Evolutionary conservation across 2,329 filamentous ascomycete genomes (phyloP).

Genomic region (Ophiostoma australiae): DNA sequence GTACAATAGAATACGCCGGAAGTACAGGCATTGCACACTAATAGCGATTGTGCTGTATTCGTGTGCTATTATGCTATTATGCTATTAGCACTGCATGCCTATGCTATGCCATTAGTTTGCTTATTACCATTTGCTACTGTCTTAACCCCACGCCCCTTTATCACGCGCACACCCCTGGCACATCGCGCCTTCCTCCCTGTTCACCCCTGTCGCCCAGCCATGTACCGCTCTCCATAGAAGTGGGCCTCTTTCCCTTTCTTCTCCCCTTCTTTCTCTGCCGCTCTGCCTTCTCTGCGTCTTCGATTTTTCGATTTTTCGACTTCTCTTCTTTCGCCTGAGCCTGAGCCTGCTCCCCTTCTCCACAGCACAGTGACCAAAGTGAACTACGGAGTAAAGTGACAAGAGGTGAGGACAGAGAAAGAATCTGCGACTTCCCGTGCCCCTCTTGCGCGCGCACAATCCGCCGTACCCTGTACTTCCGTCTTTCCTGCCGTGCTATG

Average conservation of each 20-base stretch:
- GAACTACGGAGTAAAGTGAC: too few species aligned
- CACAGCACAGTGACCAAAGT: not conserved
- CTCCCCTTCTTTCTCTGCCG: slow-evolving; percentile 6
- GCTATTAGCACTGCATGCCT: not conserved
- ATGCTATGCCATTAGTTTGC: not conserved
- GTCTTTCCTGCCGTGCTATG: too few species aligned
- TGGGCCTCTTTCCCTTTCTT: not conserved
- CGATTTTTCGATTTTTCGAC: not conserved
- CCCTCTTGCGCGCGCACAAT: not conserved
- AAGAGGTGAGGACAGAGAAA: not conserved
- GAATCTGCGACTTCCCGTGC: not conserved
- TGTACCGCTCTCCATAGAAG: not conserved
- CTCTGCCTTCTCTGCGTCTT: not conserved
- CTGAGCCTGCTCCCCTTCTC: not conserved
- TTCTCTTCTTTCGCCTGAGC: not conserved
- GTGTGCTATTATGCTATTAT: not conserved
- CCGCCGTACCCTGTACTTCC: not conserved
- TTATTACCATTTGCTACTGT: too few species aligned
- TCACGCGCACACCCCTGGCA: not conserved
- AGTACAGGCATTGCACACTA: not conserved
- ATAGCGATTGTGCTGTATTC: not conserved
- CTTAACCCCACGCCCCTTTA: not conserved
- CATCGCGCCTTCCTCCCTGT: slow-evolving; percentile 12
- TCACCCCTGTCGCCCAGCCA: not conserved
- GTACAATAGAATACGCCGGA: not conserved